phyloP scores from a whole-genome alignment of 495 filamentous ascomycete genomes.

The Xylaria sp. region DNA sequence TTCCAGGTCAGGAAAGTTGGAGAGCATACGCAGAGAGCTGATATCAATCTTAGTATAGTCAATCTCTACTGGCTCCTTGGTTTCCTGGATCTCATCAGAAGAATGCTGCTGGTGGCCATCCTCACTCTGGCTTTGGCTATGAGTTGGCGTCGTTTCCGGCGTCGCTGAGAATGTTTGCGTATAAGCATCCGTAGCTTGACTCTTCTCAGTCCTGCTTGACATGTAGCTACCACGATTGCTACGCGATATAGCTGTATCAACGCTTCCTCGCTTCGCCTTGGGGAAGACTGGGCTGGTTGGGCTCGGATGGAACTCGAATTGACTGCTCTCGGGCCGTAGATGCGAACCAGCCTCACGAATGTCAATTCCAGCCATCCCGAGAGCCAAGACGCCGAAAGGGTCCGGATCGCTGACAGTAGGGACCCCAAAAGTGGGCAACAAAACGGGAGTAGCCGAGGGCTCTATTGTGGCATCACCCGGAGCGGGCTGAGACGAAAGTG shows the following conservation, averaged over 20 bases:
- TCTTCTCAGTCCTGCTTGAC: conserved; percentile 61
- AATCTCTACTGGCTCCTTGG: conserved; percentile 54
- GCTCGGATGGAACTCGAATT: conserved; percentile 81
- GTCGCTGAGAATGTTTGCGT: conserved; percentile 63
- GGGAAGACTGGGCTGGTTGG: conserved; percentile 78
- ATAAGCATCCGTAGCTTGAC: conserved; percentile 64
- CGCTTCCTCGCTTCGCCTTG: conserved; percentile 71
- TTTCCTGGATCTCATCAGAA: conserved; percentile 45
- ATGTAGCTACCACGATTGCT: conserved; percentile 74
- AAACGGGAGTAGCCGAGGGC: conserved; percentile 37
- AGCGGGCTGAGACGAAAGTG: conserved; percentile 63
- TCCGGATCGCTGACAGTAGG: conserved; percentile 82
- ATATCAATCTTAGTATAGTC: conserved; percentile 63
- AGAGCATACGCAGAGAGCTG: conserved; percentile 48
- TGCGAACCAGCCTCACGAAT: conserved; percentile 85
- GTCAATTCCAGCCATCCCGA: conserved; percentile 83
- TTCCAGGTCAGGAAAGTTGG: conserved; percentile 40
- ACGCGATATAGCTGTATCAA: conserved; percentile 64
- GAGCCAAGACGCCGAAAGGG: conserved; percentile 84
- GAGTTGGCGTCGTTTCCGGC: conserved; percentile 51
- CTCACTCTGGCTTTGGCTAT: conserved; percentile 55
- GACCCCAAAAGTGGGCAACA: conserved; percentile 68
- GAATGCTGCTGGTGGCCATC: conserved; percentile 47
- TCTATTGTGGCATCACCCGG: conserved; percentile 76
- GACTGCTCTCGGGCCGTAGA: conserved; percentile 69